Conservation (phyloP, 1,139 yeast genomes). For the Eremothecium gossypii region DNA sequence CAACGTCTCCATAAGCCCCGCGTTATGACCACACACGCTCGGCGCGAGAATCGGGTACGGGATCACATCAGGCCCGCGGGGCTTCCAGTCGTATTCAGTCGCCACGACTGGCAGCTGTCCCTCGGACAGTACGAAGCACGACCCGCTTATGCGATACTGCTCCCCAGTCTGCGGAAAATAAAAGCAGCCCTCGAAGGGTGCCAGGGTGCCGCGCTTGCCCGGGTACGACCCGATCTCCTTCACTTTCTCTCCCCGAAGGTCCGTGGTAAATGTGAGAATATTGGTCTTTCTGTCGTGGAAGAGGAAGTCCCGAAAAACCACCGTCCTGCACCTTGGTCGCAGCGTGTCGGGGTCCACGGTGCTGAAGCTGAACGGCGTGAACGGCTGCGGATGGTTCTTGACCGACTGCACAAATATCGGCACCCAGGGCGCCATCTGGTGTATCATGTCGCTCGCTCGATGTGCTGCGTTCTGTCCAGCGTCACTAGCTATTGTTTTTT, state of each 20-base stretch:
- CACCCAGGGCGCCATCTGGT: conserved; percentile 66
- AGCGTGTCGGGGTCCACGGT: conserved; percentile 43
- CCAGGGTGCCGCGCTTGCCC: conserved; percentile 35
- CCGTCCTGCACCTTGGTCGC: conserved; percentile 61
- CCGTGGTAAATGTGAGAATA: conserved; percentile 63
- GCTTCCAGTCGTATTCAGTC: conserved; percentile 12
- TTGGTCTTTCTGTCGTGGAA: conserved; percentile 63
- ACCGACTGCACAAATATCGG: conserved; percentile 48
- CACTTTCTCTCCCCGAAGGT: conserved; percentile 57
- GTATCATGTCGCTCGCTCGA: conserved; percentile 22
- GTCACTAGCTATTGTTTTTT: too few species aligned
- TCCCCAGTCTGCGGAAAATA: conserved; percentile 52
- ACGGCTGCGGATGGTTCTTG: conserved; percentile 38
- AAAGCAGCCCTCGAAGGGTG: conserved; percentile 61
- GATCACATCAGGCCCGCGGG: conserved; percentile 6
- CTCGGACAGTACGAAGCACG: conserved; percentile 33
- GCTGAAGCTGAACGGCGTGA: conserved; percentile 57
- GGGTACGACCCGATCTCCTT: conserved; percentile 31
- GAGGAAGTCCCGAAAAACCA: conserved; percentile 66
- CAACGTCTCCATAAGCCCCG: conserved; percentile 6
- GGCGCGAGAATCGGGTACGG: conserved; percentile 30
- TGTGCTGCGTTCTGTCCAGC: too few species aligned
- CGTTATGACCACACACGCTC: conserved; percentile 14
- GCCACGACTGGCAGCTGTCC: conserved; percentile 11
- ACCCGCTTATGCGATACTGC: conserved; percentile 67